Conservation (phyloP, 2,329 filamentous ascomycete species). For the Neonectria sp. region DNA sequence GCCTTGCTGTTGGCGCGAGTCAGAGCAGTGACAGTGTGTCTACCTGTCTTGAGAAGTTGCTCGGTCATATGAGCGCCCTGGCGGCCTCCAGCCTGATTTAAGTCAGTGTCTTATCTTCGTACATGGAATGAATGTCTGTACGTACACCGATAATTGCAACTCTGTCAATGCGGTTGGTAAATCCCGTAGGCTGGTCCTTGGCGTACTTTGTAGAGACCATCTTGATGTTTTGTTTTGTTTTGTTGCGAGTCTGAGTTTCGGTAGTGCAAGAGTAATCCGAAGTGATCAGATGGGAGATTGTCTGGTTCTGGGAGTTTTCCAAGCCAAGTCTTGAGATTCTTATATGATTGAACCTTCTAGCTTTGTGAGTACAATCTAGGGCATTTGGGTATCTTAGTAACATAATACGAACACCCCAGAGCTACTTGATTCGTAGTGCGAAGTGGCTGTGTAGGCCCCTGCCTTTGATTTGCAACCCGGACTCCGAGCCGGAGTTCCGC, state of each 20-base stretch:
- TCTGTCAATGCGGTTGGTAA: slow-evolving; percentile 34
- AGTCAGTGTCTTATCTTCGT: slow-evolving; percentile 40
- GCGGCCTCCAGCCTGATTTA: slow-evolving; percentile 54
- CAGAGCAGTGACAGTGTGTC: slow-evolving; percentile 65
- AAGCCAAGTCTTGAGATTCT: not conserved
- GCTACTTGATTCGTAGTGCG: not conserved
- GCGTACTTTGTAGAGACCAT: slow-evolving; percentile 4
- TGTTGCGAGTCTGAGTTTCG: not conserved
- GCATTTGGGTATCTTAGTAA: not conserved
- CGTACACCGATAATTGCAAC: slow-evolving; percentile 61
- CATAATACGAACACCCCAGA: not conserved
- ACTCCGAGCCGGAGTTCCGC: slow-evolving; percentile 21
- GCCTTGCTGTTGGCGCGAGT: slow-evolving; percentile 59
- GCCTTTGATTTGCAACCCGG: slow-evolving; percentile 20
- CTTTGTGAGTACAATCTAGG: not conserved
- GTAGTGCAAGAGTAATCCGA: not conserved
- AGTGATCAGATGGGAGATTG: not conserved
- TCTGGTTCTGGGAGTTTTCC: not conserved
- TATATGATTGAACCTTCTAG: not conserved
- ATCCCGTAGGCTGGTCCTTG: slow-evolving; percentile 21
- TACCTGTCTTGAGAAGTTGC: slow-evolving; percentile 61
- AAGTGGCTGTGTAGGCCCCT: not conserved
- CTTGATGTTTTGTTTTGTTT: not conserved
- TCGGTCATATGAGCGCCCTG: slow-evolving; percentile 53
- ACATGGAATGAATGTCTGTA: slow-evolving; percentile 10